Conservation (phyloP, 768 basidiomycete genomes). For the Podaxis pistillaris region DNA sequence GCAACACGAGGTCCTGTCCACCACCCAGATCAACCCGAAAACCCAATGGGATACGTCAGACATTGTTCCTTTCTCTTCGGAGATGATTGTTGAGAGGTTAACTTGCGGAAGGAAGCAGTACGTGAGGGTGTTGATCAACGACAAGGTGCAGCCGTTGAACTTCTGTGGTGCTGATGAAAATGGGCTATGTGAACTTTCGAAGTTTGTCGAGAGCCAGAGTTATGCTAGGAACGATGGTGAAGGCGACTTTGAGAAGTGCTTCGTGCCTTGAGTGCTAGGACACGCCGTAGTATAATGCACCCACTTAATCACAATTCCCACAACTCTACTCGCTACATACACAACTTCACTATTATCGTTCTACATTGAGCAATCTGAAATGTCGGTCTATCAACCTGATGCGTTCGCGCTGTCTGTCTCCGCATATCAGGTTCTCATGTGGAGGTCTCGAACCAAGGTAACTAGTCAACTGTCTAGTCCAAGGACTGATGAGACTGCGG, state of each 20-base stretch:
- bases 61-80: conserved; percentile 72
- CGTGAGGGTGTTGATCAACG: conserved; percentile 79
- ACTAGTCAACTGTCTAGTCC: not conserved
- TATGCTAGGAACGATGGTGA: conserved; percentile 68
- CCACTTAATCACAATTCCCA: not conserved
- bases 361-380: too few relatives aligned
- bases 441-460: not conserved
- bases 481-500: not conserved
- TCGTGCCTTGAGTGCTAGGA: conserved; percentile 13
- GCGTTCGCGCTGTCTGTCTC: not conserved
- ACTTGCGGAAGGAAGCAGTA: conserved; percentile 45
- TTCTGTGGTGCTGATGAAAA: conserved; percentile 55
- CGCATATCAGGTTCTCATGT: not conserved
- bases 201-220: conserved; percentile 68
- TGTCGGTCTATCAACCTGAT: too few relatives aligned
- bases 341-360: too few relatives aligned
- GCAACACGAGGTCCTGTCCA: conserved; percentile 28
- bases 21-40: conserved; percentile 27
- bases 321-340: too few relatives aligned
- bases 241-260: conserved; percentile 73
- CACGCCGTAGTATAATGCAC: not conserved
- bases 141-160: conserved; percentile 59
- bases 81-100: conserved; percentile 75
- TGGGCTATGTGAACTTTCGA: conserved; percentile 62
- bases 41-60: conserved; percentile 54